A percentile compares a stretch with the other conserved stretches of the same genome.
Conservation (phyloP, 2,329 filamentous ascomycete genomes). For the Coniochaeta sp. region DNA sequence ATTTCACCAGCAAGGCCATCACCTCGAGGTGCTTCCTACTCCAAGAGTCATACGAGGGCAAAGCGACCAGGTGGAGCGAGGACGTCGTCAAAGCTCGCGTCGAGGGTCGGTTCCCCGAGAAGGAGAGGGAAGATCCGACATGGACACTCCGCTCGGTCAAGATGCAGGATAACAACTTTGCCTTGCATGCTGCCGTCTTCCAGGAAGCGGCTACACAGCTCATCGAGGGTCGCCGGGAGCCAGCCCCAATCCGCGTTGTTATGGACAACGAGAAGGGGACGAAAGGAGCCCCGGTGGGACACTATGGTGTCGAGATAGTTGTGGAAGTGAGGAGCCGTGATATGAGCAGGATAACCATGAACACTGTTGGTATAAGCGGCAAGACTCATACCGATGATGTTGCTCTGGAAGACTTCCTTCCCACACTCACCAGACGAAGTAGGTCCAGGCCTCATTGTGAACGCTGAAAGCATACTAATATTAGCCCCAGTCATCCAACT, state of each 20-base stretch:
- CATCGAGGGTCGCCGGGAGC: constrained; percentile 57
- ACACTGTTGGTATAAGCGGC: constrained; percentile 58
- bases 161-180: constrained; percentile 52
- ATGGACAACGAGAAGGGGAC: constrained; percentile 62
- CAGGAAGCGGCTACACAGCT: constrained; percentile 60
- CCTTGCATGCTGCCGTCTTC: constrained; percentile 60
- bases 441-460: constrained; percentile 23
- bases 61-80: constrained; percentile 69
- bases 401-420: constrained; percentile 63
- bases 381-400: constrained; percentile 69
- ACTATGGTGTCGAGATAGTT: constrained; percentile 65
- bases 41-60: constrained; percentile 69
- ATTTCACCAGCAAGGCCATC: constrained; percentile 39
- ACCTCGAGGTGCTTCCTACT: constrained; percentile 65
- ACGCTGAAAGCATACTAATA: constrained; percentile 28
- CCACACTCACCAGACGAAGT: constrained; percentile 69
- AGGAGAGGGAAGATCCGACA: constrained; percentile 70
- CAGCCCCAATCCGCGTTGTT: constrained; percentile 64
- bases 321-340: constrained; percentile 54
- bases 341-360: constrained; percentile 39
- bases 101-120: constrained; percentile 75
- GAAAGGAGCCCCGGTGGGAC: constrained; percentile 57
- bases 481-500: constrained; percentile 57
- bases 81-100: constrained; percentile 82
- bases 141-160: constrained; percentile 73